These are phyloP conservation scores for Yamadazyma atlantica DNA, from an alignment of 1,139 yeast species.

Conservation along the genomic window DNA sequence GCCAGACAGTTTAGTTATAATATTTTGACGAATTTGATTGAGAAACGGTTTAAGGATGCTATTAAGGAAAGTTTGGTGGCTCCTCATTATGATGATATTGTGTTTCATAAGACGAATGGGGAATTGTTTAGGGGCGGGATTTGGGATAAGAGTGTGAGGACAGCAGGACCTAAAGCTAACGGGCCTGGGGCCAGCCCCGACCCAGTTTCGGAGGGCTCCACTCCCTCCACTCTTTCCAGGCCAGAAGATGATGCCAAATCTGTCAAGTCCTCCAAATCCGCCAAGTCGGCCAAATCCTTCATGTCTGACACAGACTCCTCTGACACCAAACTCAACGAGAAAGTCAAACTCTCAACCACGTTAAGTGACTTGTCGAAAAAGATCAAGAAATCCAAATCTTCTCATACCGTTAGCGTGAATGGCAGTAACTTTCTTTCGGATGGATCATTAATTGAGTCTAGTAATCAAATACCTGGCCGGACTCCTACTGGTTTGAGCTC, in stretches of 20 bases:
- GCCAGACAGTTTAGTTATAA: slow-evolving; percentile 76
- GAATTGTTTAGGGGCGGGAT: slow-evolving; percentile 90
- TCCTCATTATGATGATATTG: slow-evolving; percentile 88
- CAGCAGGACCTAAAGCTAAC: too few species aligned
- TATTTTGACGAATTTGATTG: slow-evolving; percentile 77
- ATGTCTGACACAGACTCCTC: not conserved
- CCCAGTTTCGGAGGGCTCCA: too few species aligned
- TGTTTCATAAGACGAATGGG: slow-evolving; percentile 60
- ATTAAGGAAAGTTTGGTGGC: slow-evolving; percentile 75
- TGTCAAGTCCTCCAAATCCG: too few species aligned
- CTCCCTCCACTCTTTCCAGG: too few species aligned
- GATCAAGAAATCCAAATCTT: slow-evolving; percentile 30
- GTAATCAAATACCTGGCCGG: slow-evolving; percentile 1
- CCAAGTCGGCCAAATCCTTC: not conserved
- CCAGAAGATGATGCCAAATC: too few species aligned
- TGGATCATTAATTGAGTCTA: slow-evolving; percentile 22
- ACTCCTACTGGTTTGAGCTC: not conserved
- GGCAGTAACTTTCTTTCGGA: slow-evolving; percentile 31
- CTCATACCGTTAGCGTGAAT: slow-evolving; percentile 25
- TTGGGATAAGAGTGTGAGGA: slow-evolving; percentile 67
- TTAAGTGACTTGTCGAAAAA: slow-evolving; percentile 36
- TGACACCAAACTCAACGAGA: slow-evolving; percentile 4
- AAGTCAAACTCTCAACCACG: slow-evolving; percentile 23
- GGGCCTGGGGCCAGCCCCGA: too few species aligned
- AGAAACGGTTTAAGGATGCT: slow-evolving; percentile 75